These are phyloP conservation scores for Dioscorea cayenensis DNA, from an alignment of 116 monocot species.

Conservation along the genomic window DNA sequence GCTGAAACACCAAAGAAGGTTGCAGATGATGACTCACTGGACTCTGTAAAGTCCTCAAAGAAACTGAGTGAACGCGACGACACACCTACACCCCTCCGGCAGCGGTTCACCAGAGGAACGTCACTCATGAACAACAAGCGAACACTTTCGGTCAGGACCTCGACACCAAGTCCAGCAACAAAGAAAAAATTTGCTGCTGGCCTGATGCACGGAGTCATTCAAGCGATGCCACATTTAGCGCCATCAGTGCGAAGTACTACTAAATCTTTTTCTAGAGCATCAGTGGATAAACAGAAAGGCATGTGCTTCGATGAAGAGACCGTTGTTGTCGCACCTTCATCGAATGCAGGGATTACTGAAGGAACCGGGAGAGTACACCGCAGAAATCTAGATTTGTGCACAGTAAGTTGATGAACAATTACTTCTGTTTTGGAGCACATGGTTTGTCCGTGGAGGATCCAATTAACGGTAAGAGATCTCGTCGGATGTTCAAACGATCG, in stretches of 20 bases:
- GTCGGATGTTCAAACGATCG: constrained; percentile 31
- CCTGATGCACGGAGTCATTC: constrained; percentile 72
- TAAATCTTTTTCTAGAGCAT: constrained; percentile 9
- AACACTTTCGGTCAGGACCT: constrained; percentile 43
- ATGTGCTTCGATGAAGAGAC: constrained; percentile 25
- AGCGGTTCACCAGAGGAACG: constrained; percentile 39
- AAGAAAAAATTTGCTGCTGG: constrained; percentile 61
- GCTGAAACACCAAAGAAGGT: constrained; percentile 12
- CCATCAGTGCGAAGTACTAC: constrained; percentile 17
- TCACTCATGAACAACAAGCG: constrained; percentile 62
- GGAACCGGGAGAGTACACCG: constrained; percentile 6
- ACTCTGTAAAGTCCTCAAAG: constrained; percentile 42
- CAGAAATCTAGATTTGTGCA: constrained; percentile 30
- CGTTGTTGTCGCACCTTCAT: constrained; percentile 26
- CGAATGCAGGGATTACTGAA: constrained; percentile 9
- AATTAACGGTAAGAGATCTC: constrained; percentile 11
- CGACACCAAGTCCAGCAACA: constrained; percentile 44
- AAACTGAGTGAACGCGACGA: constrained; percentile 43
- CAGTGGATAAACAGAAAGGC: constrained; percentile 27
- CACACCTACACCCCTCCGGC: constrained; percentile 56
- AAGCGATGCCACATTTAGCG: constrained; percentile 67
- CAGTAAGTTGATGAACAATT: constrained; percentile 53
- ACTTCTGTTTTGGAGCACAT: constrained; percentile 77
- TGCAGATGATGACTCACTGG: constrained; percentile 40
- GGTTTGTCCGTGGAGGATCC: constrained; percentile 34